A percentile compares a stretch with the other conserved stretches of the same genome.
Conservation (phyloP, 768 basidiomycete species). For the Russula sp. region DNA sequence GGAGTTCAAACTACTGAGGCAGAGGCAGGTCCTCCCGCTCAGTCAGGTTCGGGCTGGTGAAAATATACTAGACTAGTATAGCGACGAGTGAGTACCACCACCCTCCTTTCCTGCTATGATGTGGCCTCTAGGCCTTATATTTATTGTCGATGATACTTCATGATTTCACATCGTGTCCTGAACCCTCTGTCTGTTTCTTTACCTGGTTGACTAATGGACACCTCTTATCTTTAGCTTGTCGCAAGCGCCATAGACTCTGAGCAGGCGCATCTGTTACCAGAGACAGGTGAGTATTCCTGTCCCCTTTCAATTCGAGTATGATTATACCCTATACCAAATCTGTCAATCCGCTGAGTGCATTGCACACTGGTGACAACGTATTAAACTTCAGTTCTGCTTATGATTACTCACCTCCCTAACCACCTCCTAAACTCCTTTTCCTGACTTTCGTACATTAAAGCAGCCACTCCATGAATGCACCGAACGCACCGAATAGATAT, state of each 20-base stretch:
- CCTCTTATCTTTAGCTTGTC: neutral
- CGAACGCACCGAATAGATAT: slow-evolving; percentile 93
- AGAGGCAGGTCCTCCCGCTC: too few species aligned
- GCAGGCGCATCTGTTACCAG: neutral
- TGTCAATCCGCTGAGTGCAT: slow-evolving; percentile 49
- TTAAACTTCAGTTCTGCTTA: slow-evolving; percentile 24
- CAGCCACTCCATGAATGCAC: slow-evolving; percentile 69
- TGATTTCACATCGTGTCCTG: slow-evolving; percentile 52
- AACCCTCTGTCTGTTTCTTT: slow-evolving; percentile 23
- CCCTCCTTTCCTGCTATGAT: slow-evolving; percentile 36
- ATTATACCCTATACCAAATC: slow-evolving; percentile 35
- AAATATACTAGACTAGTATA: too few species aligned
- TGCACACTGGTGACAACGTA: slow-evolving; percentile 27
- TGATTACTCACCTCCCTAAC: slow-evolving; percentile 5
- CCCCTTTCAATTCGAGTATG: slow-evolving; percentile 19
- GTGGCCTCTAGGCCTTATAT: slow-evolving; percentile 42
- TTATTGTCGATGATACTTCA: slow-evolving; percentile 54
- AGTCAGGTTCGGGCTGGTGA: neutral
- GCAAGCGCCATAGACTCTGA: neutral
- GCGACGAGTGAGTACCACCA: slow-evolving; percentile 12
- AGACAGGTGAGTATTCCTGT: slow-evolving; percentile 7
- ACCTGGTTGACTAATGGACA: neutral
- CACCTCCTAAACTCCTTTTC: neutral
- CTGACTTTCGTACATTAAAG: slow-evolving; percentile 3
- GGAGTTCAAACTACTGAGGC: slow-evolving; percentile 6